Evolutionary conservation across 805 yeast species (phyloP), one percentile per base, ranked within the genome.

Genomic region (Cyberlindnera xishuangbannaensis): DNA sequence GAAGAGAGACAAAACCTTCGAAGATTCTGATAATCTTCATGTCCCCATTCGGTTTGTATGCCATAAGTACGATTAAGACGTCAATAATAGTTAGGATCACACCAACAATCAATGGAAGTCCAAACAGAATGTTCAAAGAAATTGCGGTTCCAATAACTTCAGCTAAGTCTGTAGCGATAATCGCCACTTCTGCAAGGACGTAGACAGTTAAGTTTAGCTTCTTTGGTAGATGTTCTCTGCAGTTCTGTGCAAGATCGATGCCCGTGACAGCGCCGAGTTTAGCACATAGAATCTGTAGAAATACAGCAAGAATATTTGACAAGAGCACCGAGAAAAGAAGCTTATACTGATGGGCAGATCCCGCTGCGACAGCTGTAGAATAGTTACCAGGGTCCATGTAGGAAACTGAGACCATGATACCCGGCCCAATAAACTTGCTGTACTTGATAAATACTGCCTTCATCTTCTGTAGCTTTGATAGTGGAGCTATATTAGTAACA

Each of bases 371-470:
- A 8, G 92, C 95, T 1, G 97, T 85, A 24, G 95, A 82, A 59
- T 88, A 90, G 61, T 92, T 90, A 5, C 98, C 98, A 0, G 98
- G 97, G 50, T 90, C 97, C 86, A 92, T 85, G 56, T 88, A 92
- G 0, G 97, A 90, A 21, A 90, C 95, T 5, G 88, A 73, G 2
- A 92, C 95, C 95, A 90, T 82, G 30, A 90, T 63, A 0, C 98
- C 97, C 0, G 97, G 97, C 0, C 97, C 97, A n/a, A 90, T 67
- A 54, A 83, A 83, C 41, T 66, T 59, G 25, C 66, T 58, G 55
- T 78, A 83, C 46, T 78, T 79, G 25, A 51, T 45, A 7, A 64
- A 15, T 2, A 56, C 36, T n/a, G 33, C 17, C 16, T 45, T 27
- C 8, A 53, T 4, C 26, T 19, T 29, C 23, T 41, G 47, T 22